A percentile compares a stretch with the other conserved stretches of the same genome.
Evolutionary conservation across 768 basidiomycete genomes (phyloP).

Genomic region (Lactarius evosmus): DNA sequence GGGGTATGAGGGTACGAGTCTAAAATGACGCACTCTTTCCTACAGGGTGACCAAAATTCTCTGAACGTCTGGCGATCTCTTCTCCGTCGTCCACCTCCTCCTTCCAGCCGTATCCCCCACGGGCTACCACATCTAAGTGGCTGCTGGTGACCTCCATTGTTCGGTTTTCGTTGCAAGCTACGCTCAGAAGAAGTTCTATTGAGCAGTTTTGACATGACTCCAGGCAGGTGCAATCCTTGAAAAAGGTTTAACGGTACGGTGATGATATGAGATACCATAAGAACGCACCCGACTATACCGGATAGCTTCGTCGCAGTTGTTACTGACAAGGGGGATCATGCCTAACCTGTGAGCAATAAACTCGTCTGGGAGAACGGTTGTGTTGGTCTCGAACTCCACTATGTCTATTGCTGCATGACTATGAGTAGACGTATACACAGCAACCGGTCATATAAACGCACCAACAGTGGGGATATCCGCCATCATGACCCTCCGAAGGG

Average conservation of each 20-base stretch:
- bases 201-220: conserved; percentile 84
- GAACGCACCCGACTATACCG: conserved; percentile 64
- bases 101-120: conserved; percentile 29
- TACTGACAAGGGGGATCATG: conserved; percentile 85
- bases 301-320: conserved; percentile 86
- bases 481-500: conserved; percentile 88
- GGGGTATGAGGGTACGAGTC: background rate
- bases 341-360: conserved; percentile 96
- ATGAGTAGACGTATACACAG: background rate
- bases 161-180: conserved; percentile 60
- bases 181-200: conserved; percentile 74
- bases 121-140: conserved; percentile 64
- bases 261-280: background rate
- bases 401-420: conserved; percentile 81
- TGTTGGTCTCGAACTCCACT: conserved; percentile 89
- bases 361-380: conserved; percentile 92
- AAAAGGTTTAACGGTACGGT: background rate
- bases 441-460: conserved; percentile 40
- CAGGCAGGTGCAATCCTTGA: conserved; percentile 88
- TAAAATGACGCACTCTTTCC: conserved; percentile 64
- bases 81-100: conserved; percentile 55
- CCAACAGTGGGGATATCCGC: conserved; percentile 96
- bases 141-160: conserved; percentile 87
- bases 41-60: conserved; percentile 76
- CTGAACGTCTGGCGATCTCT: conserved; percentile 68